Evolutionary conservation across 768 basidiomycete species (phyloP), one percentile per base, ranked within the genome.

Genomic region (Kwoniella sp.): DNA sequence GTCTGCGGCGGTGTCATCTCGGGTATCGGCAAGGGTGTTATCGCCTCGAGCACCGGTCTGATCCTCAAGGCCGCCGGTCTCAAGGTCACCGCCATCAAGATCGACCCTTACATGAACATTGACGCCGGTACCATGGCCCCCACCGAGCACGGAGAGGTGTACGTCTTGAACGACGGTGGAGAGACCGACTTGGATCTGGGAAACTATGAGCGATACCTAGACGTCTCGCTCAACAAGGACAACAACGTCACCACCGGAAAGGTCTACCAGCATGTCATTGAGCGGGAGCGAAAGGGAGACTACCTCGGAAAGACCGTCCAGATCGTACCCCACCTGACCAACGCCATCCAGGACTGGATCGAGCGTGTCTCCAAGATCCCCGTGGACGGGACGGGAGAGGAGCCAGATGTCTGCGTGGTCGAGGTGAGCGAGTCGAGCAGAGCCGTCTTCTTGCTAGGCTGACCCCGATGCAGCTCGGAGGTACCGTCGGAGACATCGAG

Each of bases 21-120:
- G 73, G 93, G 93, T 48, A 99, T 99, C 67, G 93, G 93, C 60
- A 99, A 99, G 82, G 93, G 93, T 65, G 90, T 98, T 57, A 96
- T 99, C 70, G 93, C 93, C 60, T 98, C 93, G 23, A 96, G 92
- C 43, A 96, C 93, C 5, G 93, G 93, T 53, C 79, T 98, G 45
- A 81, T 98, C 45, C 80, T 99, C 72, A 96, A 96, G 77, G 96
- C 89, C 37, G 84, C 86, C 31, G 93, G 93, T 40, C 80, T 95
- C 56, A 95, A 91, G 78, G 93, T 96, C 64, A 99, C 93, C 7
- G 88, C 93, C 10, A 96, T 99, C 80, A 99, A 99, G 78, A 98
- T 99, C 67, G 93, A 99, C 73, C 93, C 93, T 12, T 99, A 99
- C 66, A 98, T 99, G 93, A 99, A 99, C 77, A 96, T 99, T 65